Evolutionary conservation across 2,329 filamentous ascomycete species (phyloP).

Genomic region (Aspergillus flavus): DNA sequence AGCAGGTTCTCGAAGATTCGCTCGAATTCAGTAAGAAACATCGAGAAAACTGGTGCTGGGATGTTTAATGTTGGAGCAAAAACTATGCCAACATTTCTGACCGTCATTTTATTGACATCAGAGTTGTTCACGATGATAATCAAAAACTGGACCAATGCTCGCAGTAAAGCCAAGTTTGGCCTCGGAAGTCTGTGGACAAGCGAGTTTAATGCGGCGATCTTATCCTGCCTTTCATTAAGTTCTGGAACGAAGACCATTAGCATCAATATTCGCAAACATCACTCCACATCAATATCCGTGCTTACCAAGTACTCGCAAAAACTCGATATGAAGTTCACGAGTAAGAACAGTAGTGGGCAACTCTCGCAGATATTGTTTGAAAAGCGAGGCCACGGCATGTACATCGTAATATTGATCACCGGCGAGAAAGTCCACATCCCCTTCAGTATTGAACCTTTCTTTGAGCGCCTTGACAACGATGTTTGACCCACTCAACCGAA

Average conservation of each 20-base stretch:
- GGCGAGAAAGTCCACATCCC: constrained; percentile 82
- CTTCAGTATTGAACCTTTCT: constrained; percentile 90
- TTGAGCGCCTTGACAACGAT: constrained; percentile 87
- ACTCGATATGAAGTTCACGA: constrained; percentile 84
- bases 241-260: constrained; percentile 51
- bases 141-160: constrained; percentile 83
- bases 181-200: constrained; percentile 79
- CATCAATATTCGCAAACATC: background rate
- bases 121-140: constrained; percentile 91
- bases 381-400: constrained; percentile 88
- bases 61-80: constrained; percentile 98
- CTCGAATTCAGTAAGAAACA: constrained; percentile 89
- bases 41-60: constrained; percentile 87
- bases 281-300: constrained; percentile 4
- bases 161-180: constrained; percentile 78
- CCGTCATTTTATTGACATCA: constrained; percentile 95
- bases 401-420: constrained; percentile 88
- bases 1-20: constrained; percentile 75
- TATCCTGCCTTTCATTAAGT: constrained; percentile 72
- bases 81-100: constrained; percentile 95
- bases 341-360: constrained; percentile 90
- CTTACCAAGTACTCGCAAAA: constrained; percentile 73
- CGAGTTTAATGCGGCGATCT: constrained; percentile 73
- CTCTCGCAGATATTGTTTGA: constrained; percentile 93
- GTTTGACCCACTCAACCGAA: constrained; percentile 95